These are phyloP conservation scores for Tuctoria greenei DNA, from an alignment of 176 grass and related monocot species.

Conservation along the genomic window DNA sequence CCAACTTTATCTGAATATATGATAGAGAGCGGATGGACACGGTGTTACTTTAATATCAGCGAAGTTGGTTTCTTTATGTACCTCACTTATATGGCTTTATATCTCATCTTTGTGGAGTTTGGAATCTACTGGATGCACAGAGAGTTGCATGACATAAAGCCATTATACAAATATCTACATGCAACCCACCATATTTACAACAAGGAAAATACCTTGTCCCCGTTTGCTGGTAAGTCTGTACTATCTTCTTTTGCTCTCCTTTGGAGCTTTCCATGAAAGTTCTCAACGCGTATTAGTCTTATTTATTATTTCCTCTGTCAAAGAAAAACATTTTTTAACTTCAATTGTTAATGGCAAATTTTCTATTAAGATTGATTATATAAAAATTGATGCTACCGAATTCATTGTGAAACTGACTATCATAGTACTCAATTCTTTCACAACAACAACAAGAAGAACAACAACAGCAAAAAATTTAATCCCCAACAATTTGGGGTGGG, in stretches of 20 bases:
- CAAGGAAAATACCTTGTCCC: constrained; percentile 96
- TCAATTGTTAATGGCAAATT: too few species aligned
- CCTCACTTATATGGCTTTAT: constrained; percentile 55
- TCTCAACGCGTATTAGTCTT: neutral
- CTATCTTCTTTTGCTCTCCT: neutral
- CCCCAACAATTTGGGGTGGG: too few species aligned
- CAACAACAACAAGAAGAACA: too few species aligned
- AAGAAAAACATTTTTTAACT: too few species aligned
- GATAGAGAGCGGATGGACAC: constrained; percentile 89
- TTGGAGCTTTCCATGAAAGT: neutral
- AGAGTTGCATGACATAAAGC: constrained; percentile 98
- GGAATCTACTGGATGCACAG: constrained; percentile 99
- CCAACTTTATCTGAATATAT: constrained; percentile 81
- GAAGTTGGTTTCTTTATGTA: constrained; percentile 75
- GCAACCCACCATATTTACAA: constrained; percentile 95
- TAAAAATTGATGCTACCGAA: too few species aligned
- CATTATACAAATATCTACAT: constrained; percentile 92
- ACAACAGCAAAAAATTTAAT: too few species aligned
- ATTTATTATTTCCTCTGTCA: neutral
- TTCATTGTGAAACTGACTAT: too few species aligned
- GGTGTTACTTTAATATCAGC: constrained; percentile 56
- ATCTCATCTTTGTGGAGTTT: constrained; percentile 76
- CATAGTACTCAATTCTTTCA: too few species aligned
- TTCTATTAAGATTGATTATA: too few species aligned
- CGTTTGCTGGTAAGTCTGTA: constrained; percentile 74